Conservation (phyloP, 805 yeast genomes). For the Wickerhamiella azyma region DNA sequence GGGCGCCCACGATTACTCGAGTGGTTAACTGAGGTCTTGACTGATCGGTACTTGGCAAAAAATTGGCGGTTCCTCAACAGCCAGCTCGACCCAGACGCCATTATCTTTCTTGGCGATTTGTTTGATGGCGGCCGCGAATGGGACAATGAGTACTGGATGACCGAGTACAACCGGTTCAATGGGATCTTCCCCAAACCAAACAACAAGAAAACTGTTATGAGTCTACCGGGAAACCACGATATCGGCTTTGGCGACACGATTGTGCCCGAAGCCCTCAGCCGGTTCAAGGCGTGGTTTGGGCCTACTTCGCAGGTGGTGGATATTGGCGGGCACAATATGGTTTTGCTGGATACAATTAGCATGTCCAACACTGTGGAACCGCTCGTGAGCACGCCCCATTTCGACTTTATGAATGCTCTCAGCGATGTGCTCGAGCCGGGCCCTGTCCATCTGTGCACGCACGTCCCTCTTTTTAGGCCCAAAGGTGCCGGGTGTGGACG, state of each 20-base stretch:
- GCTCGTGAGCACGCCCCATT: slow-evolving; percentile 35
- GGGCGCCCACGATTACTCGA: slow-evolving; percentile 40
- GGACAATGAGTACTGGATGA: slow-evolving; percentile 53
- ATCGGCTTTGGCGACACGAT: slow-evolving; percentile 82
- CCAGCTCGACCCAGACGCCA: slow-evolving; percentile 56
- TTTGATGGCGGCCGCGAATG: slow-evolving; percentile 93
- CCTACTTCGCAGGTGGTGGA: slow-evolving; percentile 39
- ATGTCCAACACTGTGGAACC: slow-evolving; percentile 45
- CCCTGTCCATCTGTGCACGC: slow-evolving; percentile 45
- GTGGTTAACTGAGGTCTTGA: slow-evolving; percentile 42
- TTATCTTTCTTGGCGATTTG: slow-evolving; percentile 76
- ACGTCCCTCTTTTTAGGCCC: slow-evolving; percentile 75
- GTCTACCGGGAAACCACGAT: slow-evolving; percentile 90
- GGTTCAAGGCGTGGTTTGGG: slow-evolving; percentile 69
- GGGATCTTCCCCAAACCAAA: slow-evolving; percentile 46
- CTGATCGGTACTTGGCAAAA: slow-evolving; percentile 69
- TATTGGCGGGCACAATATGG: slow-evolving; percentile 60
- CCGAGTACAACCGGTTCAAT: slow-evolving; percentile 58
- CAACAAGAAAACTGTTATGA: slow-evolving; percentile 31
- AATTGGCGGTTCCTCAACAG: slow-evolving; percentile 52
- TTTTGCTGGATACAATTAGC: slow-evolving; percentile 73
- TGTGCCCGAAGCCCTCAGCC: slow-evolving; percentile 36
- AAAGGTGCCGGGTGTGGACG: slow-evolving; percentile 57
- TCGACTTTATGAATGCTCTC: slow-evolving; percentile 36
- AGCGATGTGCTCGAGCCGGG: neutral